Base-by-base conservation (phyloP, 108 stramenopile genomes). In the Fragilariopsis cylindrus region DNA sequence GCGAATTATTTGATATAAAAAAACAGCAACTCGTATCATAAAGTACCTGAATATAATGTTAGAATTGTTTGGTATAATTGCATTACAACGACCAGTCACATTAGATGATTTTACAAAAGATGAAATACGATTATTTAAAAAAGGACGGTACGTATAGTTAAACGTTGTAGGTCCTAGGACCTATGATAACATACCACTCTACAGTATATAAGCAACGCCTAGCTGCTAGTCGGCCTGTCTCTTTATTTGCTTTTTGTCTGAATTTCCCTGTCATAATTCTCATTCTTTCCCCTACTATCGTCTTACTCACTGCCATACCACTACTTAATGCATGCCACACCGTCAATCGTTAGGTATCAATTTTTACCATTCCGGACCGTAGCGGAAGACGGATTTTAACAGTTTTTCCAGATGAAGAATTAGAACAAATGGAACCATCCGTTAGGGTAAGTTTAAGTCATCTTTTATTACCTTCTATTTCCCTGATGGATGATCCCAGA, bases 51-150 rank as follows among this genome's bases (percentile, higher is more conserved):
- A 57, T 2, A n/a, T 58, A 8, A 71, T 71, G 57, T 21, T 15
- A 39, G 45, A 48, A 43, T n/a, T 62, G 2, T 79, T 79, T 53
- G 78, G 78, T 5, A 67, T 60, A 0, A 52, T 63, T 12, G 54
- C 57, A 3, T 50, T 73, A 39, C 63, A 16, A 30, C 1, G 78
- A 41, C 60, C 60, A 12, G 48, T 78, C 6, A 64, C 45, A n/a
- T 40, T 79, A 4, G 44, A 48, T 0, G 72, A 74, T 44, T 64
- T 79, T 46, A 46, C 58, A 11, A 55, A 60, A 19, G 57, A 73
- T 19, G 78, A 79, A 11, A 66, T 68, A 9, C 19, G 49, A 7
- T 5, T 49, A 3, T 50, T 68, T 19, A 45, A 44, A 0, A 52
- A 21, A 44, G 62, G 62, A 9, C 43, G 62, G 42, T 45, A 45